Evolutionary conservation across 352 stramenopile species (phyloP).

Genomic region (Phytophthora nicotianae): DNA sequence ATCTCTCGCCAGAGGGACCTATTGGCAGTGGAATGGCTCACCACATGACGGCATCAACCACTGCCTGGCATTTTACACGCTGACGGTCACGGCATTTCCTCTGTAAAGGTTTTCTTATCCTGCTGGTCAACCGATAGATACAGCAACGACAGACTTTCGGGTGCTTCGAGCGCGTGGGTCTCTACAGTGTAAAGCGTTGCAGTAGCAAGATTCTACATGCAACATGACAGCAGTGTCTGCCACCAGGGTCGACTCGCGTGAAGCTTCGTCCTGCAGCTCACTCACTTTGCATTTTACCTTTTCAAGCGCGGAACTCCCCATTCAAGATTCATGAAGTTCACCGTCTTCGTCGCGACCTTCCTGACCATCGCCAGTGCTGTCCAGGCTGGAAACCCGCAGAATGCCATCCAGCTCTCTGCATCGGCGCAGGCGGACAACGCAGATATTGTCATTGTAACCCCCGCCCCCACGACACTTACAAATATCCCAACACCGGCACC

Average conservation of each 20-base stretch:
- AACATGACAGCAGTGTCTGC: slow-evolving; percentile 1
- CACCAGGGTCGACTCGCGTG: slow-evolving; percentile 1
- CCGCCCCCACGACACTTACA: slow-evolving; percentile 16
- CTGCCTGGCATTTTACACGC: slow-evolving; percentile 25
- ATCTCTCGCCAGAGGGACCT: background rate
- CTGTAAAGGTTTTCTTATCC: slow-evolving; percentile 34
- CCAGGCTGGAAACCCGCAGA: slow-evolving; percentile 26
- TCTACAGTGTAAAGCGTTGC: slow-evolving; percentile 23
- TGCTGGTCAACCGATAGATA: slow-evolving; percentile 33
- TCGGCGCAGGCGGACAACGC: slow-evolving; percentile 17
- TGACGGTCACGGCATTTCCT: background rate
- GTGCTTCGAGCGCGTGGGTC: background rate
- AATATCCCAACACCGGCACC: slow-evolving; percentile 19
- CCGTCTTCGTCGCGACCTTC: slow-evolving; percentile 38
- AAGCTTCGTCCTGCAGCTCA: background rate
- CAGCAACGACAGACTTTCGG: slow-evolving; percentile 15
- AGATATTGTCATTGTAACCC: background rate
- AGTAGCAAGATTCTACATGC: slow-evolving; percentile 4
- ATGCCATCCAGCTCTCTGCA: slow-evolving; percentile 17
- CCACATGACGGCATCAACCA: slow-evolving; percentile 13
- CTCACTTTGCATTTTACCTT: slow-evolving; percentile 41
- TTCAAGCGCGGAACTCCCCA: slow-evolving; percentile 15
- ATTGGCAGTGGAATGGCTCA: slow-evolving; percentile 16
- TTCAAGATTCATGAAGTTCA: slow-evolving; percentile 49
- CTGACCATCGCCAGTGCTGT: slow-evolving; percentile 28